A percentile compares a stretch with the other conserved stretches of the same genome.
These are phyloP conservation scores for Chiua virens DNA, from an alignment of 768 basidiomycete species.

Conservation along the genomic window DNA sequence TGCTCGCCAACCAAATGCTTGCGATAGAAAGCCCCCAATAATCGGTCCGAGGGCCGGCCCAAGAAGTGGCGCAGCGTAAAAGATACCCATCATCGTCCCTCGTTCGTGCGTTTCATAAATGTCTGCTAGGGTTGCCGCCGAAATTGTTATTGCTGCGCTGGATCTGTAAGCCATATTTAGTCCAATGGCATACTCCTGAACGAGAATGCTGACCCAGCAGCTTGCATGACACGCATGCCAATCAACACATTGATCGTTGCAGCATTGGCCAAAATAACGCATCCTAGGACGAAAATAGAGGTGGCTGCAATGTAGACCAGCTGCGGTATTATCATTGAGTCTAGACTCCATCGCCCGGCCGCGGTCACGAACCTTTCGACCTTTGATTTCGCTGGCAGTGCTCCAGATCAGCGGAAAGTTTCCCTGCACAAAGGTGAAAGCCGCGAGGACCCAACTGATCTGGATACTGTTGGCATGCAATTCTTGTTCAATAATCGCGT, in stretches of 20 bases:
- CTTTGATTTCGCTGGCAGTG: conserved; percentile 70
- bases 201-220: conserved; percentile 49
- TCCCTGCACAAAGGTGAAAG: conserved; percentile 78
- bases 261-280: conserved; percentile 56
- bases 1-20: conserved; percentile 73
- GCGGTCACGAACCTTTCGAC: conserved; percentile 54
- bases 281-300: conserved; percentile 52
- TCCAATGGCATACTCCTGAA: background rate
- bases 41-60: conserved; percentile 74
- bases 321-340: conserved; percentile 31
- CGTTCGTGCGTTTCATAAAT: conserved; percentile 74
- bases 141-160: conserved; percentile 67
- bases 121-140: conserved; percentile 77
- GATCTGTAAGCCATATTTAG: conserved; percentile 40
- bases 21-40: conserved; percentile 66
- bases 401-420: conserved; percentile 66
- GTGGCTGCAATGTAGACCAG: conserved; percentile 55
- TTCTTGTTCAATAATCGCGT: conserved; percentile 55
- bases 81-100: conserved; percentile 79
- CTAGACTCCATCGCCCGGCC: background rate
- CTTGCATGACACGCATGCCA: conserved; percentile 69
- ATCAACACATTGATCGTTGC: conserved; percentile 56
- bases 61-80: conserved; percentile 76
- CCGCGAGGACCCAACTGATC: conserved; percentile 65
- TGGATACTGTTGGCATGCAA: conserved; percentile 59